These are phyloP conservation scores for Coemansia sp. DNA, from an alignment of 192 early-diverging fungal species.

Conservation along the genomic window DNA sequence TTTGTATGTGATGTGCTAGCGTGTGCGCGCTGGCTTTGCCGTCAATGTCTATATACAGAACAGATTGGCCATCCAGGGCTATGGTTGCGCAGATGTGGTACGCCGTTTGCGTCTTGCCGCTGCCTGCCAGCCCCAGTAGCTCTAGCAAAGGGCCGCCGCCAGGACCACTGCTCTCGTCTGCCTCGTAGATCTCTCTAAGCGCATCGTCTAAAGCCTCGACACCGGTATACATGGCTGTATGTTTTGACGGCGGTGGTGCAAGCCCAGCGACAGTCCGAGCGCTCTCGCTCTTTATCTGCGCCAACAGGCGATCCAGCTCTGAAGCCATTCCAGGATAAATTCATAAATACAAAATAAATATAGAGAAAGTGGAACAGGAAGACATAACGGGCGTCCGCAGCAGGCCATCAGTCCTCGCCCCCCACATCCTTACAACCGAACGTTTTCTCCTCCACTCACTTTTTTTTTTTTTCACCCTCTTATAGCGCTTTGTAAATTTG, in stretches of 20 bases:
- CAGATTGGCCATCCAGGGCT: slow-evolving; percentile 8
- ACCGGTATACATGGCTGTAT: slow-evolving; percentile 10
- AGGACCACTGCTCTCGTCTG: background rate
- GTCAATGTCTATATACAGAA: slow-evolving; percentile 32
- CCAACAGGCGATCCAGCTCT: slow-evolving; percentile 31
- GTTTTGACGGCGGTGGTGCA: background rate
- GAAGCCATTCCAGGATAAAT: slow-evolving; percentile 16
- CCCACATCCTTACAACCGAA: too few relatives aligned
- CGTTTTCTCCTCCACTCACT: too few relatives aligned
- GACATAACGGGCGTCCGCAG: too few relatives aligned
- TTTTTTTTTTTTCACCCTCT: background rate
- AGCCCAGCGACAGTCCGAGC: slow-evolving; percentile 16
- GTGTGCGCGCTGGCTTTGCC: slow-evolving; percentile 22
- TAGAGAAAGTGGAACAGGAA: background rate
- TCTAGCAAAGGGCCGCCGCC: slow-evolving; percentile 21
- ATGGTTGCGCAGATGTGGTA: slow-evolving; percentile 32
- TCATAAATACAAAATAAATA: background rate
- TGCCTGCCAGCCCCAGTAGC: slow-evolving; percentile 34
- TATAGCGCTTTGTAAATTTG: background rate
- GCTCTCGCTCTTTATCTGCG: slow-evolving; percentile 28
- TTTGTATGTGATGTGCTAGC: slow-evolving; percentile 16
- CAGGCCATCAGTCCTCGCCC: too few relatives aligned
- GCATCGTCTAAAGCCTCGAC: slow-evolving; percentile 24
- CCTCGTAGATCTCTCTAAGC: background rate
- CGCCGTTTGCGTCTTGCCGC: slow-evolving; percentile 46